These are phyloP conservation scores for Umbelopsis isabellina DNA, from an alignment of 192 early-diverging fungal species.

Conservation along the genomic window DNA sequence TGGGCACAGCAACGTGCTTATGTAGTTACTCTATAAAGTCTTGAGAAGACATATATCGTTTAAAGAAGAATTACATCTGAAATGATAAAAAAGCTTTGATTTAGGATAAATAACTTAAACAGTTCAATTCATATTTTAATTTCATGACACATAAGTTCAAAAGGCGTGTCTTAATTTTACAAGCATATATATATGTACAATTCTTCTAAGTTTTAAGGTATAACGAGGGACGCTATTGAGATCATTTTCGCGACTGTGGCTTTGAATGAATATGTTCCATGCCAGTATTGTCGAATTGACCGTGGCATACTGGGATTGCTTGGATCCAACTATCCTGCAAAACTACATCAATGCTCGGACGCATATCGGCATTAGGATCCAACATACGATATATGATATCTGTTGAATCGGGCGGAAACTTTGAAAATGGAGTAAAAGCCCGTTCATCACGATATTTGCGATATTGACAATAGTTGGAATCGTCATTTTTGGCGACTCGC, in stretches of 20 bases:
- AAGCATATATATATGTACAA: background rate
- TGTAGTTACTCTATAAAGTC: too few species aligned
- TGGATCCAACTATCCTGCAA: conserved; percentile 79
- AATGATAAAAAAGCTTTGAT: too few species aligned
- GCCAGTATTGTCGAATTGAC: conserved; percentile 2
- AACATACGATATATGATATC: conserved; percentile 80
- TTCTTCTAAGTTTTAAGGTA: background rate
- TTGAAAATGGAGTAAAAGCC: conserved; percentile 65
- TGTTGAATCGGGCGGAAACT: conserved; percentile 64
- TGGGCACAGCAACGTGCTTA: too few species aligned
- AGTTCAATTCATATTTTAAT: too few species aligned
- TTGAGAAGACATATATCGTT: too few species aligned
- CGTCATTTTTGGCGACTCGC: conserved; percentile 59
- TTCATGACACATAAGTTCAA: too few species aligned
- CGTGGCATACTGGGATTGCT: conserved; percentile 44
- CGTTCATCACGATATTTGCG: conserved; percentile 51
- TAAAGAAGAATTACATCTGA: too few species aligned
- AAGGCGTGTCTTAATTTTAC: background rate
- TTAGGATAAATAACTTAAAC: too few species aligned
- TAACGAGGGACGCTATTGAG: background rate
- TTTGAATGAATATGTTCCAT: conserved; percentile 19
- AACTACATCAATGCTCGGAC: conserved; percentile 72
- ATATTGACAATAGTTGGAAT: conserved; percentile 59
- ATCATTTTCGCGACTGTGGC: background rate
- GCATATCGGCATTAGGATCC: conserved; percentile 73